These are phyloP conservation scores for Fusarium cicatricum DNA, from an alignment of 2,329 filamentous ascomycete species.

Conservation along the genomic window DNA sequence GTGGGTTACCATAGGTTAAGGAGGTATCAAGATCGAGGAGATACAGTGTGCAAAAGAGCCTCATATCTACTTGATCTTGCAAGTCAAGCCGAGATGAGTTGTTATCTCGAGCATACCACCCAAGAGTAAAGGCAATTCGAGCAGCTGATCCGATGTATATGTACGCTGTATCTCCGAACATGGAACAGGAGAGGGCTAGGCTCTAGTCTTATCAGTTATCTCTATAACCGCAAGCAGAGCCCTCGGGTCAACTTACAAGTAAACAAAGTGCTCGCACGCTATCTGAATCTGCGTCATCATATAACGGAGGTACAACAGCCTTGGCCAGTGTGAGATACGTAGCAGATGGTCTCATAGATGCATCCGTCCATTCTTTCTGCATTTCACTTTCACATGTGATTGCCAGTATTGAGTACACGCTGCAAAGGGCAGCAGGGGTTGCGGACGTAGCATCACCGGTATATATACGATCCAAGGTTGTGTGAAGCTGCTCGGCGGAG, in stretches of 20 bases:
- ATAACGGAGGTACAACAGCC: conserved; percentile 13
- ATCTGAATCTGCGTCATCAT: conserved; percentile 13
- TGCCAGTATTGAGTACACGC: conserved; percentile 14
- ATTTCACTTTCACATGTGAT: conserved; percentile 17
- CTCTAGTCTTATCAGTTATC: conserved; percentile 2
- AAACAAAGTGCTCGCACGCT: conserved; percentile 12
- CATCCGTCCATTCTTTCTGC: conserved; percentile 4
- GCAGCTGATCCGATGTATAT: conserved; percentile 16
- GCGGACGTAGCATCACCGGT: conserved; percentile 13
- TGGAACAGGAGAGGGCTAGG: conserved; percentile 11
- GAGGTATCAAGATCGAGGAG: conserved; percentile 14
- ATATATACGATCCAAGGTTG: conserved; percentile 12
- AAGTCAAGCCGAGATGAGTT: background rate
- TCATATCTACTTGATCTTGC: conserved; percentile 12
- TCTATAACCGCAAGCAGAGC: background rate
- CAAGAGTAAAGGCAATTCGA: conserved; percentile 9
- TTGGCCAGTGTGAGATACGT: conserved; percentile 16
- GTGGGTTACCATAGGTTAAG: conserved; percentile 6
- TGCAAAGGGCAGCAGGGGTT: conserved; percentile 8
- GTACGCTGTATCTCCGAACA: conserved; percentile 19
- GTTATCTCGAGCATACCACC: conserved; percentile 9
- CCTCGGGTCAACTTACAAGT: background rate
- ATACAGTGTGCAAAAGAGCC: conserved; percentile 12
- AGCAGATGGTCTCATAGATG: conserved; percentile 5
- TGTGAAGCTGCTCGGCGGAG: conserved; percentile 14